These are phyloP conservation scores for Orbilia oligospora DNA, from an alignment of 2,329 filamentous ascomycete genomes.

Conservation along the genomic window DNA sequence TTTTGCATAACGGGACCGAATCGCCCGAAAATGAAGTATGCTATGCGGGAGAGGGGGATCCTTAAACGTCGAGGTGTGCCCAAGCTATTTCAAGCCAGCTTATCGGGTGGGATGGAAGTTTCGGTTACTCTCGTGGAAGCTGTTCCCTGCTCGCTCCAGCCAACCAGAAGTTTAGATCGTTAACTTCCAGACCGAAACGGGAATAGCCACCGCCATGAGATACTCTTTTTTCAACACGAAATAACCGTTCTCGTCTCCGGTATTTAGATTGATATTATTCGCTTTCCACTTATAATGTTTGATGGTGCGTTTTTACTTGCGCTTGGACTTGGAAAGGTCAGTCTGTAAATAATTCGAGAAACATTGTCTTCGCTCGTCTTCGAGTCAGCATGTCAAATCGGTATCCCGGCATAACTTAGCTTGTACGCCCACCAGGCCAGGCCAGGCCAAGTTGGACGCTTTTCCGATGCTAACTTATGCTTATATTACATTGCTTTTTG, in stretches of 20 bases:
- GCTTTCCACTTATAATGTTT: neutral
- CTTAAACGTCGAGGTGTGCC: conserved; percentile 32
- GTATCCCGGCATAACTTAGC: conserved; percentile 12
- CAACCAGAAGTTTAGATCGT: neutral
- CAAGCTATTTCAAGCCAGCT: conserved; percentile 35
- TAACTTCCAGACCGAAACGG: conserved; percentile 15
- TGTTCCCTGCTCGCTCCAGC: conserved; percentile 24
- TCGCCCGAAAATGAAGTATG: conserved; percentile 23
- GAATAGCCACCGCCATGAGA: conserved; percentile 37
- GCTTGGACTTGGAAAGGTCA: conserved; percentile 31
- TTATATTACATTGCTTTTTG: conserved; percentile 26
- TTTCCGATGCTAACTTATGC: conserved; percentile 9
- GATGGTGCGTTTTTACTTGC: neutral
- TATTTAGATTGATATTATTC: conserved; percentile 9
- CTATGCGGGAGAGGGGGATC: conserved; percentile 28
- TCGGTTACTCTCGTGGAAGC: conserved; percentile 20
- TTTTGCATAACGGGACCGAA: conserved; percentile 15
- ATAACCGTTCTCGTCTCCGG: conserved; percentile 17
- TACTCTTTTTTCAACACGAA: conserved; percentile 28
- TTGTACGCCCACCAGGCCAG: conserved; percentile 4
- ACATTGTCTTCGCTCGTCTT: conserved; percentile 3
- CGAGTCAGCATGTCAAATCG: conserved; percentile 41
- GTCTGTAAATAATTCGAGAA: conserved; percentile 34
- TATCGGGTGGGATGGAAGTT: conserved; percentile 24
- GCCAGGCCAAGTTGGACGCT: neutral